Conservation (phyloP, 805 yeast species). For the Ogataea paraovalis region DNA sequence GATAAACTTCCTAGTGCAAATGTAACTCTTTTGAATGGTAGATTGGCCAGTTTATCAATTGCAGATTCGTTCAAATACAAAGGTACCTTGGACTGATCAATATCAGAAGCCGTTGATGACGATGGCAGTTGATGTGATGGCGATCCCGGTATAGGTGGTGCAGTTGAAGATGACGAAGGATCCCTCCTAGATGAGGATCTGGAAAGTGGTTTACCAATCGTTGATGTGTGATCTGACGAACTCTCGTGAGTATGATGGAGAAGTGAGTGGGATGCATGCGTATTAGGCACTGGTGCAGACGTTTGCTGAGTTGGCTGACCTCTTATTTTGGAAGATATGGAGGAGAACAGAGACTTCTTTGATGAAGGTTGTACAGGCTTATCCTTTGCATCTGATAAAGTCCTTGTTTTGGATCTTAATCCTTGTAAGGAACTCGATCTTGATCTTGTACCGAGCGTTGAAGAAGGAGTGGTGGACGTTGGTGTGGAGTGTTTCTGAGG, state of each 20-base stretch:
- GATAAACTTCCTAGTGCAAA: slow-evolving; percentile 47
- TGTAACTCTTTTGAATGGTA: slow-evolving; percentile 42
- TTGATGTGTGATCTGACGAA: not conserved
- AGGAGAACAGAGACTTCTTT: slow-evolving; percentile 29
- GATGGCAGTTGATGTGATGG: slow-evolving; percentile 1
- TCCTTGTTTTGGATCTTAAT: slow-evolving; percentile 11
- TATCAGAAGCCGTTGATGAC: not conserved
- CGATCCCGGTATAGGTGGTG: not conserved
- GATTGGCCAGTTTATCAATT: slow-evolving; percentile 21
- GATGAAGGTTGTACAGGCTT: slow-evolving; percentile 10
- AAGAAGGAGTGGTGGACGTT: slow-evolving; percentile 3
- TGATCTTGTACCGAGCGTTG: slow-evolving; percentile 10
- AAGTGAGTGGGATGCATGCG: not conserved
- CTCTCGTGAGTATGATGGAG: not conserved
- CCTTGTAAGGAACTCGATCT: slow-evolving; percentile 15
- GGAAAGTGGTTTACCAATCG: not conserved
- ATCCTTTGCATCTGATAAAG: slow-evolving; percentile 16
- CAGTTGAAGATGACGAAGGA: not conserved
- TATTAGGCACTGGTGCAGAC: slow-evolving; percentile 5
- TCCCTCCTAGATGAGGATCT: not conserved
- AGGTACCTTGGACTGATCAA: too few relatives aligned
- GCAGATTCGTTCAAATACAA: not conserved
- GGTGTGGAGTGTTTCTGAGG: not conserved
- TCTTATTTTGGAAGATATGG: slow-evolving; percentile 33
- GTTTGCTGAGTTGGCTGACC: slow-evolving; percentile 13